Base-by-base conservation (phyloP, 163 green algal species). In the Trebouxia gelatinosa region DNA sequence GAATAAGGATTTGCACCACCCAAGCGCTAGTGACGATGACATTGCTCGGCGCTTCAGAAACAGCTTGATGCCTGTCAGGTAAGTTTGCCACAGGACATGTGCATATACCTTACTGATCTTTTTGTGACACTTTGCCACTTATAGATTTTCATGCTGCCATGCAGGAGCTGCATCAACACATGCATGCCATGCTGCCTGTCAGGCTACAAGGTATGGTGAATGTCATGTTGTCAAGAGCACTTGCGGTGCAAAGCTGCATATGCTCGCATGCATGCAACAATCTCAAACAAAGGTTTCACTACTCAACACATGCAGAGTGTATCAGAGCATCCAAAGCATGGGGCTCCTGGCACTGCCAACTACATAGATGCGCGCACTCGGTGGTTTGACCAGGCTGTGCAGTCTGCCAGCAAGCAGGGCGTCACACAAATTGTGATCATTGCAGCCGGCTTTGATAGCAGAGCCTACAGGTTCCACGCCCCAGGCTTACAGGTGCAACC, bases 361-460 rank as follows among this genome's bases (percentile, higher is more conserved):
- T 78, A 61, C 78, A 70, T 59, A 34, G 59, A 93, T 66, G 89
- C 87, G 0, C 83, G 90, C 67, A 94, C 90, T 39, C 89, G 90
- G 82, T 94, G 89, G 89, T 84, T 94, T 70, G 90, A 94, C 68
- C 50, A 67, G 11, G 88, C 79, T 0, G 83, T 94, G 2, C 74
- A 54, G 29, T n/a, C 54, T 5, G 87, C 83, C 0, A 72, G 86
- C 21, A 82, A 84, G 7, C 58, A 79, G 3, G 89, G 87, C 31
- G 83, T 93, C 37, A 87, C 76, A 23, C 86, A 94, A 84, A 86
- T 94, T n/a, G 86, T 91, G 23, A 66, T 90, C 29, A 80, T 94
- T 7, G 90, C 90, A 0, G 90, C 89, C 5, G 90, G 89, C 5
- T 94, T 89, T 71, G 90, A 94, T 82, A 94, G 87, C 0, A 84